Evolutionary conservation across 768 basidiomycete species (phyloP).

Genomic region (Hericium alpestre): DNA sequence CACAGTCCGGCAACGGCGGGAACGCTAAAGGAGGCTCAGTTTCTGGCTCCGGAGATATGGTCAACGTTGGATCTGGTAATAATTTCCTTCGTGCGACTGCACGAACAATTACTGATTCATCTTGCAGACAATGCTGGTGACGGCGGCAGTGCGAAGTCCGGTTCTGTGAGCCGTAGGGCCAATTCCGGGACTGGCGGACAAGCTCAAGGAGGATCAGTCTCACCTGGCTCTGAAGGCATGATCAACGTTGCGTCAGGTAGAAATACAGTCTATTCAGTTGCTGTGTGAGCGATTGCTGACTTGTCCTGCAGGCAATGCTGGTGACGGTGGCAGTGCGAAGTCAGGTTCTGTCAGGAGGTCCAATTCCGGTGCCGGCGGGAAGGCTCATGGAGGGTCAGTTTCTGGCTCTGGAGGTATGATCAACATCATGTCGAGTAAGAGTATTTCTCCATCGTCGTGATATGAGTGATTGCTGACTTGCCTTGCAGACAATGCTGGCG

Average conservation of each 20-base stretch:
- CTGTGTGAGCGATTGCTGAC: neutral
- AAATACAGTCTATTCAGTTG: neutral
- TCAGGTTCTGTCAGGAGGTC: neutral
- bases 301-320: neutral
- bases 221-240: neutral
- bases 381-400: conserved; percentile 10
- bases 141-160: neutral
- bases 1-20: neutral
- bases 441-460: neutral
- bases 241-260: conserved; percentile 2
- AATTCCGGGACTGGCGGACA: neutral
- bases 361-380: conserved; percentile 9
- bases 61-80: conserved; percentile 1
- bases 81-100: neutral
- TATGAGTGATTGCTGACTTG: neutral
- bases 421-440: conserved; percentile 7
- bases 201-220: neutral
- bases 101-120: neutral
- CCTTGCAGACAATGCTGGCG: conserved; percentile 10
- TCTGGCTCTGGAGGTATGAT: neutral
- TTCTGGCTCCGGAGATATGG: neutral
- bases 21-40: neutral
- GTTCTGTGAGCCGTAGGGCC: neutral
- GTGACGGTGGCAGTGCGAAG: neutral
- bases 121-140: neutral